Percentiles rank a stretch among this genome's conserved stretches.
Conservation (phyloP, 306 rosid genomes). For the Morella rubra region DNA sequence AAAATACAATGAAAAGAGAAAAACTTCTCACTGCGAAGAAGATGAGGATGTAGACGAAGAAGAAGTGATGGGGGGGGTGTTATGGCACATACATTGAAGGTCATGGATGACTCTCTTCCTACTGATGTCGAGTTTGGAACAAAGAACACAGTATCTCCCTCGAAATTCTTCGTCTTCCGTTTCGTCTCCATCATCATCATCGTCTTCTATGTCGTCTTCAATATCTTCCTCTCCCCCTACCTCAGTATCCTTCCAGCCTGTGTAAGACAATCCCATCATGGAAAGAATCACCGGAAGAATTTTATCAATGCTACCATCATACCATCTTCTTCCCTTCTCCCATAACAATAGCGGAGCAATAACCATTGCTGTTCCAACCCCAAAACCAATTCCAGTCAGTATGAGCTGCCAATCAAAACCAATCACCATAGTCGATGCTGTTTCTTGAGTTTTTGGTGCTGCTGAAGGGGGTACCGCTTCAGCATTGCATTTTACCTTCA, state of each 20-base stretch:
- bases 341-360: slow-evolving; percentile 54
- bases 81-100: slow-evolving; percentile 52
- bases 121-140: slow-evolving; percentile 62
- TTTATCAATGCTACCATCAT: slow-evolving; percentile 42
- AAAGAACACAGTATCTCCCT: slow-evolving; percentile 63
- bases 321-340: slow-evolving; percentile 75
- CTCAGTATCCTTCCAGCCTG: slow-evolving; percentile 31
- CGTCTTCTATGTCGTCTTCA: slow-evolving; percentile 25
- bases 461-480: background rate
- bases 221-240: slow-evolving; percentile 38
- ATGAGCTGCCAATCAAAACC: slow-evolving; percentile 67
- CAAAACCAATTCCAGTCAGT: slow-evolving; percentile 70
- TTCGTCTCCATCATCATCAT: slow-evolving; percentile 29
- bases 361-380: slow-evolving; percentile 74
- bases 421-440: background rate
- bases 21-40: slow-evolving; percentile 34
- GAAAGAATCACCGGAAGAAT: slow-evolving; percentile 57
- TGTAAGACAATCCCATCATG: slow-evolving; percentile 49
- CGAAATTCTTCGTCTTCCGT: slow-evolving; percentile 30
- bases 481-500: background rate
- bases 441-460: background rate
- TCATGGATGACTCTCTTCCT: slow-evolving; percentile 55
- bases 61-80: slow-evolving; percentile 44
- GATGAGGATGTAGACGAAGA: slow-evolving; percentile 45
- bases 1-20: background rate